Percentiles rank a stretch among this genome's conserved stretches.
Conservation (phyloP, 2,329 filamentous ascomycete genomes). For the Piedraia hortae region DNA sequence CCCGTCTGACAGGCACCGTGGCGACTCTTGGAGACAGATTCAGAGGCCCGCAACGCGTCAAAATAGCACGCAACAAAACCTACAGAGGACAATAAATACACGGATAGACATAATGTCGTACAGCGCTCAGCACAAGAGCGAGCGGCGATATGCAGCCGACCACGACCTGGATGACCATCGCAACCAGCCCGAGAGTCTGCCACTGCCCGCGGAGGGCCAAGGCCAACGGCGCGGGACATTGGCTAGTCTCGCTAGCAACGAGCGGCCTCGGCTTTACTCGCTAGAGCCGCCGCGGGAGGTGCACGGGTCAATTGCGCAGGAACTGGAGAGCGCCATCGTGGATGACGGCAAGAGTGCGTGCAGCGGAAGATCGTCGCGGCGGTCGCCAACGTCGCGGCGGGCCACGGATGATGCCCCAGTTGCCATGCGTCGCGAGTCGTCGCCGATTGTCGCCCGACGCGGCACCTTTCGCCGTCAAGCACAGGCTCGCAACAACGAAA, state of each 20-base stretch:
- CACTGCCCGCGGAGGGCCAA: slow-evolving; percentile 23
- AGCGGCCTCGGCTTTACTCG: slow-evolving; percentile 19
- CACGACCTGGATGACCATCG: slow-evolving; percentile 75
- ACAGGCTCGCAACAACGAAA: slow-evolving; percentile 6
- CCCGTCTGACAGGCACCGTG: no score
- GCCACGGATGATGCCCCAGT: slow-evolving; percentile 12
- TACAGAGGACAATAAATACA: slow-evolving; percentile 2
- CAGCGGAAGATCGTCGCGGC: slow-evolving; percentile 24
- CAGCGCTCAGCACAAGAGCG: no score
- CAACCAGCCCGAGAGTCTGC: slow-evolving; percentile 32
- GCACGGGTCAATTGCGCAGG: slow-evolving; percentile 28
- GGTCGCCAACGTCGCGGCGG: slow-evolving; percentile 3
- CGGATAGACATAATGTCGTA: slow-evolving; percentile 20
- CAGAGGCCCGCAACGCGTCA: no score
- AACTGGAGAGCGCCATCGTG: slow-evolving; percentile 73
- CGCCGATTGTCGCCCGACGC: slow-evolving; percentile 14
- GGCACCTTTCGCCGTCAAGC: slow-evolving; percentile 17
- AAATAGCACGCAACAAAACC: no score
- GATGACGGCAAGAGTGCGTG: slow-evolving; percentile 36
- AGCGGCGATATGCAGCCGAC: no score
- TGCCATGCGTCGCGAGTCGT: slow-evolving; percentile 6
- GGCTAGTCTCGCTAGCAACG: slow-evolving; percentile 30
- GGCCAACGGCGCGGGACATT: slow-evolving; percentile 40
- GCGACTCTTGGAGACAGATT: no score
- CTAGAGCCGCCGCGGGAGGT: slow-evolving; percentile 16